Base-by-base conservation (phyloP, 2,329 filamentous ascomycete genomes). In the Pseudocercospora musae region DNA sequence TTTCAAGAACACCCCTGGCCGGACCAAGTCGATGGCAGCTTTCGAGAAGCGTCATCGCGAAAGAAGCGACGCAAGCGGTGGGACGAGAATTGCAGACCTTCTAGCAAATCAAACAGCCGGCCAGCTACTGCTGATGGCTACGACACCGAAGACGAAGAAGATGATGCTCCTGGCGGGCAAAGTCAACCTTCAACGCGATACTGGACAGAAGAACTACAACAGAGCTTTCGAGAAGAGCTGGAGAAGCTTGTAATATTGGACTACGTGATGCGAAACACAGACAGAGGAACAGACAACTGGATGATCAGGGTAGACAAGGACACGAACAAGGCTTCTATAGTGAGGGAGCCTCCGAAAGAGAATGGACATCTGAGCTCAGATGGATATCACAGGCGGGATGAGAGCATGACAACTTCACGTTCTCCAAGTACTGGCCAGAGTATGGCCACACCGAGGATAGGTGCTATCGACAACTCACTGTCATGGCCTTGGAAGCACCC, bases 401-500 rank as follows among this genome's bases (percentile, higher is more conserved):
- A 94, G 72, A 89, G 89, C 1, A 99, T 98, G 95, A 85, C 90
- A 66, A 87, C 91, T 0, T 85, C 81, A 10, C 4, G 59, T 33
- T 53, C 52, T 40, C 58, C 62, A 42, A 60, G 49, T 31, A 55
- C 55, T 21, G 40, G 29, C 20, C 77, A 84, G n/a, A 63, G 64
- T 8, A 81, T 78, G 23, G 81, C 89, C 7, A 82, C 84, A 23
- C 89, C 97, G 62, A 86, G 85, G 3, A 84, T 99, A 59, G 95
- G 95, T 52, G 95, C 95, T 60, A 99, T 99, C 68, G 95, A 99
- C 77, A 99, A 99, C 77, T 97, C 92, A 68, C 78, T 99, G 68
- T 98, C 95, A 1, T 99, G 95, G 92, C 95, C 95, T 1, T 99
- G 94, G 95, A 98, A 98, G 76, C 94, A 98, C 72, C 94, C 94